Evolutionary conservation across 805 yeast genomes (phyloP), one percentile per base, ranked within the genome.

Genomic region (Kregervanrija pseudodelftensis): DNA sequence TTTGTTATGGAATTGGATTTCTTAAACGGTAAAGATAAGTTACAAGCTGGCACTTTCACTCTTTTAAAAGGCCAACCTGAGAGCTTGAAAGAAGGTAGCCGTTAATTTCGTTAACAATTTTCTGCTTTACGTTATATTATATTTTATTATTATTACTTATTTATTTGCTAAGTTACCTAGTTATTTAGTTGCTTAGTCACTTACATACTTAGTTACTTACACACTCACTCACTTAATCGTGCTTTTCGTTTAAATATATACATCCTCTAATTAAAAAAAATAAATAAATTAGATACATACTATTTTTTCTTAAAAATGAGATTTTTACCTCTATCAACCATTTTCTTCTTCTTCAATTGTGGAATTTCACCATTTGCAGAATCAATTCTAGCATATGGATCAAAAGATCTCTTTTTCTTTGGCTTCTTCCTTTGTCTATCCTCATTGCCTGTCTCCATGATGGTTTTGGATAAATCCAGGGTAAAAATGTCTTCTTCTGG

Each of bases 1-100:
- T 93, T 93, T 61, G 87, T 93, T 39, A 80, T 93, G 86, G 99
- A 93, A 70, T 80, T 93, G 59, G 91, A 87, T 60, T 93, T 91
- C 78, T 78, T 93, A 63, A 83, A 89, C 61, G 99, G 99, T 54
- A 81, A 95, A 68, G 90, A 85, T 46, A 84, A 79, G 70, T 80
- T 93, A 57, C 75, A 72, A 46, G 88, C 93, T 37, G 95, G 91
- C 31, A 84, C 85, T n/a, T 90, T 79, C 73, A 93, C 99, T 37
- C 75, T 93, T 52, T 73, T 93, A 56, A 80, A 80, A 45, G 95
- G 91, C 41, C 96, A 90, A 67, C 65, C 75, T 40, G 88, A 82
- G 64, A 65, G 72, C 52, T 49, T 64, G 42, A 60, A 56, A 40
- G 51, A 45, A 44, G 40, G 41, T 22, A 39, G 36, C 17, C 37